Conservation (phyloP, 257 asterid species). For the Gardenia jasminoides region DNA sequence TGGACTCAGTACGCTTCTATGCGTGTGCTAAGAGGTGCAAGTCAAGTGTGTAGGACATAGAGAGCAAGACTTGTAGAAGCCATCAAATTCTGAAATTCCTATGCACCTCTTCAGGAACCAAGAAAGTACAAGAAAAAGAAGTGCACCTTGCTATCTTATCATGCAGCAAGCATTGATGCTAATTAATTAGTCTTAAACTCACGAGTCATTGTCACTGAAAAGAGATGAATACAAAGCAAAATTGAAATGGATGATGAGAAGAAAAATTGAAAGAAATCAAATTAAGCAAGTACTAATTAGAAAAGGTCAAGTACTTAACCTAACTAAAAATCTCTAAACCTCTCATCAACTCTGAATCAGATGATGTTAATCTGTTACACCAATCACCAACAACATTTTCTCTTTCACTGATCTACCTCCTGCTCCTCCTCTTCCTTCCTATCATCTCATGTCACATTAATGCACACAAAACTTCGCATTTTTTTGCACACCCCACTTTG, state of each 20-base stretch:
- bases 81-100: not conserved
- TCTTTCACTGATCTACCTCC: not conserved
- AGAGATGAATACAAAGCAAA: not conserved
- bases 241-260: not conserved
- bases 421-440: not conserved
- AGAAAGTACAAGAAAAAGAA: not conserved
- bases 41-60: not conserved
- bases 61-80: not conserved
- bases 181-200: constrained; percentile 5
- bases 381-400: not conserved
- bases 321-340: constrained; percentile 12
- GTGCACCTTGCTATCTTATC: not conserved
- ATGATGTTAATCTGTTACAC: constrained; percentile 14
- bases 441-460: constrained; percentile 11
- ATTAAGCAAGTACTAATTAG: not conserved
- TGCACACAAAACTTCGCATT: constrained; percentile 12
- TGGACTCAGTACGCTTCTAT: not conserved
- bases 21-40: not conserved
- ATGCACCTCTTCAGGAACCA: not conserved
- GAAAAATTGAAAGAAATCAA: not conserved
- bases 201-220: not conserved
- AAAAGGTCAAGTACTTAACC: constrained; percentile 12
- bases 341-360: constrained; percentile 3
- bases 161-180: not conserved
- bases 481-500: not conserved